Conservation (phyloP, 2,329 filamentous ascomycete genomes). For the Zymoseptoria passerinii region DNA sequence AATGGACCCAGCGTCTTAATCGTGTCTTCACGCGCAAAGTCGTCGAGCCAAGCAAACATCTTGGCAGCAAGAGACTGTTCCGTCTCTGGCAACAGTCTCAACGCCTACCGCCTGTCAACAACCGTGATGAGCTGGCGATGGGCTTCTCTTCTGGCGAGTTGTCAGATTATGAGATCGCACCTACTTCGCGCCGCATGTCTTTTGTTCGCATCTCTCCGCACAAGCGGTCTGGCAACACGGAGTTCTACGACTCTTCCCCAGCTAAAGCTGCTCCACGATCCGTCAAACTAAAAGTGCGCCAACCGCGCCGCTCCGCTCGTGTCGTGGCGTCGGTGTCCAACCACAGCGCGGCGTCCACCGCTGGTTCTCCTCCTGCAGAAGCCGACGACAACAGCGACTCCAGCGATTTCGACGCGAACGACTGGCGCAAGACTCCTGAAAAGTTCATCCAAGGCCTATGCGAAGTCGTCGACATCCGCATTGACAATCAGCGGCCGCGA, state of each 20-base stretch:
- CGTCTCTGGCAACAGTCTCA: constrained; percentile 26
- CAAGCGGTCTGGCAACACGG: constrained; percentile 19
- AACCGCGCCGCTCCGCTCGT: constrained; percentile 25
- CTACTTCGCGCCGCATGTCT: constrained; percentile 14
- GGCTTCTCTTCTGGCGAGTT: constrained; percentile 1
- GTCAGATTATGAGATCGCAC: constrained; percentile 5
- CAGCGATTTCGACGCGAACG: constrained; percentile 24
- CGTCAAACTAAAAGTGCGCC: constrained; percentile 4
- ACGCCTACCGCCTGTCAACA: neutral
- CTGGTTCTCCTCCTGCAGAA: constrained; percentile 10
- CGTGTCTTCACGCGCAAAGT: constrained; percentile 53
- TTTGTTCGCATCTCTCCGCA: constrained; percentile 22
- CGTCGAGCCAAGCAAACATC: constrained; percentile 36
- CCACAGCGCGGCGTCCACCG: constrained; percentile 13
- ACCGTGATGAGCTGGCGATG: constrained; percentile 8
- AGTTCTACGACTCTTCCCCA: constrained; percentile 17
- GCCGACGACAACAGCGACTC: constrained; percentile 25
- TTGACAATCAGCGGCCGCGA: constrained; percentile 67
- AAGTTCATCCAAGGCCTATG: constrained; percentile 59
- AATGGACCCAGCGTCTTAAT: constrained; percentile 65
- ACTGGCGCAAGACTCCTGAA: constrained; percentile 23
- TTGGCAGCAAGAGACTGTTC: constrained; percentile 38
- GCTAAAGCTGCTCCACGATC: constrained; percentile 1
- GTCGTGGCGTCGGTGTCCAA: constrained; percentile 16
- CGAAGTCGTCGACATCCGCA: constrained; percentile 58